Evolutionary conservation across 306 rosid genomes (phyloP), one percentile per base, ranked within the genome.

Genomic region (Geum urbanum): DNA sequence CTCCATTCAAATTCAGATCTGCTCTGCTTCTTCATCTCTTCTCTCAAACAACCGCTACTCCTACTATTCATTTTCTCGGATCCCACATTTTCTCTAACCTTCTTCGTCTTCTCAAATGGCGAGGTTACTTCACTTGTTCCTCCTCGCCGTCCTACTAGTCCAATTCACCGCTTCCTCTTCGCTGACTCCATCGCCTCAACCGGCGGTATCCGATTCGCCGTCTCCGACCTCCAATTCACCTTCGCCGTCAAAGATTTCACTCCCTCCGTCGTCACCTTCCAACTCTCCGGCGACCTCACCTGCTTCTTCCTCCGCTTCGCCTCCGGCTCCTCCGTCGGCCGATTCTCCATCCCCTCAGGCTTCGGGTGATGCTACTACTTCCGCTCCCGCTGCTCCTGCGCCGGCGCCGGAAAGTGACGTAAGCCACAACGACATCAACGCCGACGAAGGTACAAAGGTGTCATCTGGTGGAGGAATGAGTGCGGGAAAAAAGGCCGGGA

Each of bases 401-500:
- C 69, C 72, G 4, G 53, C 48, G 0, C 78, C 74, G 5, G 74
- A 50, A 0, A 35, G 62, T 6, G 80, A 73, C 60, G 37, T 74
- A 8, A 57, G n/a, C 52, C 83, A 52, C 69, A 19, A 70, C 0
- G 82, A 18, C 24, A 1, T 78, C 20, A 58, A 12, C n/a, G 53
- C 15, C 0, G 1, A 46, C 14, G 45, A 53, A 40, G 68, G 54
- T 20, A 10, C 37, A 14, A 67, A 67, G 5, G 39, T 19, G 14
- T 71, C 80, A n/a, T 79, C 86, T 0, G 82, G 47, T 4, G 72
- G 81, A 1, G 98, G 92, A 67, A 73, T 81, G 85, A 87, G 82
- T 24, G 68, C 74, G 0, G 85, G 82, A 48, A 89, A 92, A 86
- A 89, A 92, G 75, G 96, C 81, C 1, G 98, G 92, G 35, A 67